Conservation (phyloP, 2,329 filamentous ascomycete species). For the Trichoderma pleuroti region DNA sequence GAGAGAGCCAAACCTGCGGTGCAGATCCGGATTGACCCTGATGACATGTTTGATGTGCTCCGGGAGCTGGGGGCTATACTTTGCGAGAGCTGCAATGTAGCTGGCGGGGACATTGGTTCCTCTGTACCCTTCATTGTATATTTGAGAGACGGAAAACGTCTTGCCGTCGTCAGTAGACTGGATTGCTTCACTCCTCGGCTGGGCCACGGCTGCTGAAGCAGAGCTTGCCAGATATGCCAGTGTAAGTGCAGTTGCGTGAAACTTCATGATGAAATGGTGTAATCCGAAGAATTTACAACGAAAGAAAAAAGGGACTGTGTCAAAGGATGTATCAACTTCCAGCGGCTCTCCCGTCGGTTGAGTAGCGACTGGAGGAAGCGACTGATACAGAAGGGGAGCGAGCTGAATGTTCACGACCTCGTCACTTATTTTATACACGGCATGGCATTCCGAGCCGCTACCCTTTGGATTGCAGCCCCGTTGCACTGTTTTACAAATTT, state of each 20-base stretch:
- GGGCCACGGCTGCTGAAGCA: conserved; percentile 8
- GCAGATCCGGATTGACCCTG: conserved; percentile 24
- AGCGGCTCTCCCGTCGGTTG: not conserved
- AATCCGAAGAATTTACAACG: not conserved
- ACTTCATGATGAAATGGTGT: conserved; percentile 18
- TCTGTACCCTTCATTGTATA: conserved; percentile 35
- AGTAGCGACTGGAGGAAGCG: not conserved
- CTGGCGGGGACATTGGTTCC: conserved; percentile 32
- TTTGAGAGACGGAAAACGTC: conserved; percentile 31
- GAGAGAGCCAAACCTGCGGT: conserved; percentile 24
- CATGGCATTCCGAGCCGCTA: not conserved
- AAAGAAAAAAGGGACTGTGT: not conserved
- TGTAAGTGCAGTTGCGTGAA: not conserved
- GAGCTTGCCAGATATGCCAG: conserved; percentile 5
- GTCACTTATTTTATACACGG: not conserved
- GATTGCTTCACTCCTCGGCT: not conserved
- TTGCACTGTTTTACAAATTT: not conserved
- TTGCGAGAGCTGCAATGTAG: conserved; percentile 34
- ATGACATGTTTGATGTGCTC: conserved; percentile 26
- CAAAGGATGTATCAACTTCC: not conserved
- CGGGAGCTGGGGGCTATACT: conserved; percentile 36
- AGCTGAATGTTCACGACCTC: not conserved
- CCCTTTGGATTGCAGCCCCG: not conserved
- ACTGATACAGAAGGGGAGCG: not conserved
- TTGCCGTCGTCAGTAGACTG: not conserved